Evolutionary conservation across 805 yeast species (phyloP).

Genomic region (Candida ovalis): DNA sequence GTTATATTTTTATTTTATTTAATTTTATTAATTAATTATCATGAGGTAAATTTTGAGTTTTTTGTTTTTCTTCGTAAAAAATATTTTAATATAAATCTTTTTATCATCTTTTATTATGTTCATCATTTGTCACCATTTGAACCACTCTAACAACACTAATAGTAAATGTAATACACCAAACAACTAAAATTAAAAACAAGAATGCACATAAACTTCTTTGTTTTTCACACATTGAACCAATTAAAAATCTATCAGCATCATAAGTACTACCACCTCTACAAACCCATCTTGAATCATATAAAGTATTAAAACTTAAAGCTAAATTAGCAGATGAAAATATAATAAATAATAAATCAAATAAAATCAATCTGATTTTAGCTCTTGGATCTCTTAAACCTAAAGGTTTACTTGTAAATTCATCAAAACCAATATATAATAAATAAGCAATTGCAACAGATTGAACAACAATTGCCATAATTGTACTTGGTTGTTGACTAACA

Average conservation of each 20-base stretch:
- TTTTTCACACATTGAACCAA: slow-evolving; percentile 60
- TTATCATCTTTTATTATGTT: slow-evolving; percentile 4
- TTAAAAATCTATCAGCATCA: slow-evolving; percentile 11
- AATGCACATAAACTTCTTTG: slow-evolving; percentile 79
- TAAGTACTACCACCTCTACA: slow-evolving; percentile 35
- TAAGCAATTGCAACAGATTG: slow-evolving; percentile 76
- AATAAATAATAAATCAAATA: slow-evolving; percentile 82
- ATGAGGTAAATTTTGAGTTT: no score
- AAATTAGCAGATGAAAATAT: slow-evolving; percentile 86
- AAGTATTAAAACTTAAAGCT: slow-evolving; percentile 78
- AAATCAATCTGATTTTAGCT: slow-evolving; percentile 74
- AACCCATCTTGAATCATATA: slow-evolving; percentile 81
- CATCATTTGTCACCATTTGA: slow-evolving; percentile 45
- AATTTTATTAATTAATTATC: no score
- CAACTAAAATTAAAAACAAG: slow-evolving; percentile 64
- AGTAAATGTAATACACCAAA: slow-evolving; percentile 85
- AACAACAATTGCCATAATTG: slow-evolving; percentile 88
- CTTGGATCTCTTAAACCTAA: slow-evolving; percentile 83
- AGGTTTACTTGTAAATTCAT: slow-evolving; percentile 90
- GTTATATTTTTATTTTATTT: no score
- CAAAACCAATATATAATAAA: slow-evolving; percentile 76
- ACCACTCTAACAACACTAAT: slow-evolving; percentile 82
- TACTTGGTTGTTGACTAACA: slow-evolving; percentile 76
- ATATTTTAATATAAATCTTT: background rate
- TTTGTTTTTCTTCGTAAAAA: no score